Conservation (phyloP, 2,329 filamentous ascomycete genomes). For the Neopestalotiopsis rosae region DNA sequence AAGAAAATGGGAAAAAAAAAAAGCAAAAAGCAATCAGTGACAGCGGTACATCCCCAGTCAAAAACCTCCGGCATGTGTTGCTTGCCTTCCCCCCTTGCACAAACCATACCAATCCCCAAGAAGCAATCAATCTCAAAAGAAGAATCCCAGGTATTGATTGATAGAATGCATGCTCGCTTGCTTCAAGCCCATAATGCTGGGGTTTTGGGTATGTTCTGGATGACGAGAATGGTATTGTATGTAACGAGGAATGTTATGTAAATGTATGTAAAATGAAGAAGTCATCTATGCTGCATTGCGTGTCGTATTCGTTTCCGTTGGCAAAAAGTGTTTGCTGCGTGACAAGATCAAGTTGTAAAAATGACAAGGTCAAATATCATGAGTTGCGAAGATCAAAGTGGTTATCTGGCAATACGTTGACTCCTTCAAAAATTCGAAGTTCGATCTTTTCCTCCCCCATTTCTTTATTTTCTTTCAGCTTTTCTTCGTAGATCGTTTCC, state of each 20-base stretch:
- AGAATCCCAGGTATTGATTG: no score
- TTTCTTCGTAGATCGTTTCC: no score
- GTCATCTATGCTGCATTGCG: not conserved
- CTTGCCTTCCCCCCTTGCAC: not conserved
- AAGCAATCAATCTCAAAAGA: not conserved
- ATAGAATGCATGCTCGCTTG: slow-evolving; percentile 2
- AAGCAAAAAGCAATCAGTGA: not conserved
- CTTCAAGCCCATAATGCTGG: not conserved
- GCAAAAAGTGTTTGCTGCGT: not conserved
- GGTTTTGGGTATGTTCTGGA: not conserved
- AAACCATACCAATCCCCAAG: not conserved
- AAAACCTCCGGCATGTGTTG: not conserved
- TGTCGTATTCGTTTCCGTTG: not conserved
- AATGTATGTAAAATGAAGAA: not conserved
- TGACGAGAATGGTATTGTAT: not conserved
- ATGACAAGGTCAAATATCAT: not conserved
- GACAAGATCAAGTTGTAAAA: not conserved
- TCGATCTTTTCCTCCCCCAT: no score
- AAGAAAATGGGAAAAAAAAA: no score
- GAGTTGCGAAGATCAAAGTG: not conserved
- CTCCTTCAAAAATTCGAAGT: no score
- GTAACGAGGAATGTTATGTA: not conserved
- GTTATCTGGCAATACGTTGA: not conserved
- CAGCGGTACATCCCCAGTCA: not conserved
- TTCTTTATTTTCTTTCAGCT: no score